Percentiles rank a stretch among this genome's conserved stretches.
These are phyloP conservation scores for Hypoxylon lenormandii DNA, from an alignment of 495 filamentous ascomycete genomes.

Conservation along the genomic window DNA sequence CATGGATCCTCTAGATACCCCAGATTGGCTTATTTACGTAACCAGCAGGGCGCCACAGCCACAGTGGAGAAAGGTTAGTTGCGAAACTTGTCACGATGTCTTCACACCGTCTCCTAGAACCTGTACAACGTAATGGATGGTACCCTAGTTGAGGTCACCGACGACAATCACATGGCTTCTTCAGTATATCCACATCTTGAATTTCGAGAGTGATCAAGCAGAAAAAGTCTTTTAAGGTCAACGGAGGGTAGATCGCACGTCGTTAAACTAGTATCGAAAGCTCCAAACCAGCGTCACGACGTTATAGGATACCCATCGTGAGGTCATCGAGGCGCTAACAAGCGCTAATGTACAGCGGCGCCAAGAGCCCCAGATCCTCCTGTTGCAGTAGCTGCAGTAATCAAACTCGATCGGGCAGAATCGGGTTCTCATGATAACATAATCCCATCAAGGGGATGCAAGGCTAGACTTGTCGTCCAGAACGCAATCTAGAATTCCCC, in stretches of 20 bases:
- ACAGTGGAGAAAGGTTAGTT: slow-evolving; percentile 24
- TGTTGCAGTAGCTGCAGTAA: slow-evolving; percentile 34
- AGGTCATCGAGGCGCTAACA: slow-evolving; percentile 30
- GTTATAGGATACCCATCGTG: slow-evolving; percentile 20
- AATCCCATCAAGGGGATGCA: no score
- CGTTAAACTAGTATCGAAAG: slow-evolving; percentile 9
- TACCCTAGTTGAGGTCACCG: slow-evolving; percentile 18
- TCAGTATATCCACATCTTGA: neutral
- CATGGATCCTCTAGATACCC: slow-evolving; percentile 13
- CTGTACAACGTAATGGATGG: slow-evolving; percentile 33
- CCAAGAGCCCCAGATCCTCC: slow-evolving; percentile 17
- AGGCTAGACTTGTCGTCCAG: slow-evolving; percentile 22
- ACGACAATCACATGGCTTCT: slow-evolving; percentile 26
- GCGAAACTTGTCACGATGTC: slow-evolving; percentile 30
- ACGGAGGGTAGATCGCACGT: neutral
- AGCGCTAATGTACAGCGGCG: slow-evolving; percentile 14
- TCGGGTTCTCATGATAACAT: slow-evolving; percentile 37
- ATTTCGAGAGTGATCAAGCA: slow-evolving; percentile 17
- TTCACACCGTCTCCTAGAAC: slow-evolving; percentile 3
- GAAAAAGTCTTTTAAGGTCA: slow-evolving; percentile 4
- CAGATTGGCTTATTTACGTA: slow-evolving; percentile 36
- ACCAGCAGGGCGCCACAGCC: slow-evolving; percentile 28
- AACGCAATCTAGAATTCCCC: slow-evolving; percentile 40
- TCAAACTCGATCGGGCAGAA: slow-evolving; percentile 32
- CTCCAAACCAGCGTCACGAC: slow-evolving; percentile 29